Conservation (phyloP, 495 filamentous ascomycete species). For the Aspergillus diversus region DNA sequence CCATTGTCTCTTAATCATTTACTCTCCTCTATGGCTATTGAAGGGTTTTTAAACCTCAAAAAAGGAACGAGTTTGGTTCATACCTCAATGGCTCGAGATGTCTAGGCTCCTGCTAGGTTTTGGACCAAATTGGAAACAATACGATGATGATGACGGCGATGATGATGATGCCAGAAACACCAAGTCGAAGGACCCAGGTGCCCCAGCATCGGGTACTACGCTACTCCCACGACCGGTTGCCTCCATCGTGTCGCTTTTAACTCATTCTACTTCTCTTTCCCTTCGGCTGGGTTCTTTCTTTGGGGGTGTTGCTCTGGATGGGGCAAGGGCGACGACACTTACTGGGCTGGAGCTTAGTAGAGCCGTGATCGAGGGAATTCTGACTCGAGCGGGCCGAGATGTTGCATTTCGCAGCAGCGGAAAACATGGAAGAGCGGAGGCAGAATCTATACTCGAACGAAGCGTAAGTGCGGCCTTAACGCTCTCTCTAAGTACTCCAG, state of each 20-base stretch:
- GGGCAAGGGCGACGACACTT: slow-evolving; percentile 68
- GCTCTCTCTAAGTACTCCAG: not conserved
- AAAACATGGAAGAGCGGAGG: slow-evolving; percentile 60
- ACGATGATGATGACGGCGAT: too few relatives aligned
- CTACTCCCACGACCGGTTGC: slow-evolving; percentile 70
- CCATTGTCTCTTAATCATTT: not conserved
- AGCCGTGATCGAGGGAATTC: slow-evolving; percentile 65
- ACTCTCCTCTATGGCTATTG: slow-evolving; percentile 21
- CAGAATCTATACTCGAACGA: slow-evolving; percentile 63
- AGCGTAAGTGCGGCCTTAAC: slow-evolving; percentile 44
- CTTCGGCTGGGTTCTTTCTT: slow-evolving; percentile 72
- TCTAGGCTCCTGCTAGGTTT: slow-evolving; percentile 22
- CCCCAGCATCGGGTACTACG: slow-evolving; percentile 52
- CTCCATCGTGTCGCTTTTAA: slow-evolving; percentile 67
- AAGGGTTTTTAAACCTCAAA: not conserved
- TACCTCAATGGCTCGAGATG: slow-evolving; percentile 36
- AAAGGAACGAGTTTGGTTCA: slow-evolving; percentile 6
- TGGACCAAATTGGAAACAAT: slow-evolving; percentile 19
- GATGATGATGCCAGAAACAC: slow-evolving; percentile 19
- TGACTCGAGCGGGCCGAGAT: slow-evolving; percentile 71
- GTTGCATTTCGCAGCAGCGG: slow-evolving; percentile 57
- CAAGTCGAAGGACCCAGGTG: slow-evolving; percentile 13
- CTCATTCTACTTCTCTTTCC: slow-evolving; percentile 69
- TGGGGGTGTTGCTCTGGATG: slow-evolving; percentile 65
- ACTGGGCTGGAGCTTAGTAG: slow-evolving; percentile 71